Percentiles rank a stretch among this genome's conserved stretches.
Evolutionary conservation across 225 moss, liverwort and hornwort species (phyloP).

Genomic region (Sphagnum tenellum): DNA sequence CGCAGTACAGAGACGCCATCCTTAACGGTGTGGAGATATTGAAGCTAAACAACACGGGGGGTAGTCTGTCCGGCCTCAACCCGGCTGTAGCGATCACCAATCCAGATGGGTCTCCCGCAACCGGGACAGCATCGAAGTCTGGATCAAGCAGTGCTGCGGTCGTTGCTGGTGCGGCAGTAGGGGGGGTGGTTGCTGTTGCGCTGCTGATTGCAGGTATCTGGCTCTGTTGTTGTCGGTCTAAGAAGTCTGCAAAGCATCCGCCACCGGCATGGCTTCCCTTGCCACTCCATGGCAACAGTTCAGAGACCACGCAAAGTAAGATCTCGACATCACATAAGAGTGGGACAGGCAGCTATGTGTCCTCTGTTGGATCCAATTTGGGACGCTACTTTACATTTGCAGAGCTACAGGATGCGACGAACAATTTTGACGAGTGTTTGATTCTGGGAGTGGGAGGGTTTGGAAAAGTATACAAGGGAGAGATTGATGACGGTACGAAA

Average conservation of each 20-base stretch:
- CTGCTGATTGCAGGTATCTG: constrained; percentile 20
- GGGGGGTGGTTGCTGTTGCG: constrained; percentile 23
- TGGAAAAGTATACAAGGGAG: constrained; percentile 11
- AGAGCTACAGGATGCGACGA: constrained; percentile 10
- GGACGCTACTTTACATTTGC: constrained; percentile 13
- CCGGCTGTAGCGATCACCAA: constrained; percentile 3
- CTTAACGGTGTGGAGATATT: constrained; percentile 62
- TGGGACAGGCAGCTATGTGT: constrained; percentile 36
- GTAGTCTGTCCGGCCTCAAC: constrained; percentile 22
- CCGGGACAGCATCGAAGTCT: not conserved
- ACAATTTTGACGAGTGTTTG: constrained; percentile 8
- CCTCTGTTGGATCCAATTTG: constrained; percentile 7
- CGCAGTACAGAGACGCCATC: constrained; percentile 36
- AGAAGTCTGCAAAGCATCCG: constrained; percentile 16
- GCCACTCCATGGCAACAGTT: constrained; percentile 42
- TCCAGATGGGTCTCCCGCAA: not conserved
- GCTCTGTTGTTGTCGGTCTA: constrained; percentile 25
- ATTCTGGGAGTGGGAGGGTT: constrained; percentile 8
- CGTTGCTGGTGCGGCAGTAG: constrained; percentile 40
- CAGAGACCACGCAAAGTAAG: constrained; percentile 51
- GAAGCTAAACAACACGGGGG: constrained; percentile 37
- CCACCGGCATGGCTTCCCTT: constrained; percentile 45
- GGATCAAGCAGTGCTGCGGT: constrained; percentile 10
- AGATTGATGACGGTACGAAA: constrained; percentile 13
- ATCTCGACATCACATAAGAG: constrained; percentile 48